A percentile compares a stretch with the other conserved stretches of the same genome.
phyloP scores from a whole-genome alignment of 2,329 filamentous ascomycete genomes.

The Biscogniauxia sp. region DNA sequence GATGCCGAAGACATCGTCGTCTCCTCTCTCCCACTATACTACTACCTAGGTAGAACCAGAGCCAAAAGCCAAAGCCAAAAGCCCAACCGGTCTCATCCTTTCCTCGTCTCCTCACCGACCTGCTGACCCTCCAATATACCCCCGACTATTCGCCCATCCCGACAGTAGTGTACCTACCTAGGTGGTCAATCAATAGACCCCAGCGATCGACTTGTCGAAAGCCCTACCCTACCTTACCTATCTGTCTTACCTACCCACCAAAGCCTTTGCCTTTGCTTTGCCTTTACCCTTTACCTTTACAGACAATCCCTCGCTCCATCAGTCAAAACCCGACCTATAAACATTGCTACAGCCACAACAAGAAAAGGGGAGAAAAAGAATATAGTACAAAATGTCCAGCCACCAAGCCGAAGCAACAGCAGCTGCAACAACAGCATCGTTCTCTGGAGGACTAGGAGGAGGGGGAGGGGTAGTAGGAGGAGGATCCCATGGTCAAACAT shows the following conservation, averaged over 20 bases:
- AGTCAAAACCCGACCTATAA: not conserved
- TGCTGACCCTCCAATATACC: not conserved
- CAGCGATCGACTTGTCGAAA: not conserved
- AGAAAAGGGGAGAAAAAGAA: not conserved
- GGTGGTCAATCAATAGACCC: too few relatives aligned
- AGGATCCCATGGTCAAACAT: not conserved
- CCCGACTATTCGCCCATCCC: too few relatives aligned
- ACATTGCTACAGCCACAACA: not conserved
- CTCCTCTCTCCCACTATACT: not conserved
- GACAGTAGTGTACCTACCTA: too few relatives aligned
- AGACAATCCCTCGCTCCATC: not conserved
- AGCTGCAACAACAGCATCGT: not conserved
- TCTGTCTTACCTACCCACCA: not conserved
- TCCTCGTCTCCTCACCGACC: not conserved
- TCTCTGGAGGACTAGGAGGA: not conserved
- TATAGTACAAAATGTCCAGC: constrained; percentile 7
- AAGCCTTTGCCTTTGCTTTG: too few relatives aligned
- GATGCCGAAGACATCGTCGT: not conserved
- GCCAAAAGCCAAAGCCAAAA: too few relatives aligned
- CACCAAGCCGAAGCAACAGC: constrained; percentile 1
- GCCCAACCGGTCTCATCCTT: too few relatives aligned
- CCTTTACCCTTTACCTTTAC: too few relatives aligned
- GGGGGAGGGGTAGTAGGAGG: not conserved
- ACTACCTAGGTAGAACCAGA: not conserved
- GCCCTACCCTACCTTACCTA: not conserved